phyloP scores from a whole-genome alignment of 805 yeast genomes.

The Danielia reshetovae region DNA sequence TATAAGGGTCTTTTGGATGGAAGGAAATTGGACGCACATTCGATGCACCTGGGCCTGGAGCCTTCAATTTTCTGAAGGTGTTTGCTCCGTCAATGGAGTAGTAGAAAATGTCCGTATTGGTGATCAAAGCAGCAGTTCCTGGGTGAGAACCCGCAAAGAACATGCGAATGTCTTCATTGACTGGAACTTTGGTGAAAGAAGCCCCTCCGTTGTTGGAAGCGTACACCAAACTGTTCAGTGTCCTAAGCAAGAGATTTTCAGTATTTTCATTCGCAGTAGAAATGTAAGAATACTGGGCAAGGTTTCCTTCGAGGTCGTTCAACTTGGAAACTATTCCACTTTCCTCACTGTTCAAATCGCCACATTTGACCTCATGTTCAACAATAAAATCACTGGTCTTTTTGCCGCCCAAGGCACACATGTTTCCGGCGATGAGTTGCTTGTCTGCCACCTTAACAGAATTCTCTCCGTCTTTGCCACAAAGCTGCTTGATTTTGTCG shows the following conservation, averaged over 20 bases:
- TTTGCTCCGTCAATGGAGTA: slow-evolving; percentile 67
- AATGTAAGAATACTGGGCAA: slow-evolving; percentile 53
- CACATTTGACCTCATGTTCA: slow-evolving; percentile 14
- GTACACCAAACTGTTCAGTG: slow-evolving; percentile 48
- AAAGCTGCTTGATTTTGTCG: slow-evolving; percentile 20
- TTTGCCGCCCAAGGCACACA: slow-evolving; percentile 32
- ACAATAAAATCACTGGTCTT: slow-evolving; percentile 13
- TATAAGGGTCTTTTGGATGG: slow-evolving; percentile 50
- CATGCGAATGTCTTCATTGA: slow-evolving; percentile 43
- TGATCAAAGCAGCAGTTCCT: slow-evolving; percentile 53
- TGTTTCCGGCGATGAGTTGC: slow-evolving; percentile 40
- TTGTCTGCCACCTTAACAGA: slow-evolving; percentile 35
- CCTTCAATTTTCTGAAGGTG: slow-evolving; percentile 41
- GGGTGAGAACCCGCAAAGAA: slow-evolving; percentile 58
- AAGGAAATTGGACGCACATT: slow-evolving; percentile 49
- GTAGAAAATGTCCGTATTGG: slow-evolving; percentile 48
- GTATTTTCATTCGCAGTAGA: slow-evolving; percentile 8
- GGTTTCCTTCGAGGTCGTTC: slow-evolving; percentile 47
- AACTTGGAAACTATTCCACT: slow-evolving; percentile 31
- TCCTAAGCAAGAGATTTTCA: slow-evolving; percentile 52
- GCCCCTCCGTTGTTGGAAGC: slow-evolving; percentile 72
- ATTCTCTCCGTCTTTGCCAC: slow-evolving; percentile 23
- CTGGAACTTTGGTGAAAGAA: slow-evolving; percentile 39
- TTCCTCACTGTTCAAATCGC: slow-evolving; percentile 2
- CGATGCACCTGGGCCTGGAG: slow-evolving; percentile 39